Evolutionary conservation across 768 basidiomycete species (phyloP).

Genomic region (Candolleomyces aberdarensis): DNA sequence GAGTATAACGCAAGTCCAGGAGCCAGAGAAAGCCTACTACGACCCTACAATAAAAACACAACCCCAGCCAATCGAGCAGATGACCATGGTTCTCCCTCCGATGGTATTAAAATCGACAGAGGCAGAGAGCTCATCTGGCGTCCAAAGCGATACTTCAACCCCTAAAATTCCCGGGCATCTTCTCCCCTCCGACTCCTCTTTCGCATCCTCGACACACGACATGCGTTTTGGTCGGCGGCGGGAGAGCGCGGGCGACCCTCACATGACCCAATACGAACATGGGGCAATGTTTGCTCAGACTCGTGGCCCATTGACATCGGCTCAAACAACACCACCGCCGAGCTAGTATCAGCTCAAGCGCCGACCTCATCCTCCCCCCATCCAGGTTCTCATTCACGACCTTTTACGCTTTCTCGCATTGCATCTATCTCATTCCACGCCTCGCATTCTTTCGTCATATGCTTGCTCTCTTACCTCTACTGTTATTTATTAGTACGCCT

Average conservation of each 20-base stretch:
- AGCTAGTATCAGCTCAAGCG: neutral
- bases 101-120: neutral
- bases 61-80: neutral
- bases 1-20: conserved; percentile 1
- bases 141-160: neutral
- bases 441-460: neutral
- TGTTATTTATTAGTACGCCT: neutral
- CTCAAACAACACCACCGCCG: neutral
- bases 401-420: neutral
- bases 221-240: neutral
- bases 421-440: neutral
- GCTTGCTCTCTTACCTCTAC: neutral
- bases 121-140: neutral
- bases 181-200: neutral
- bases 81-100: neutral
- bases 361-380: neutral
- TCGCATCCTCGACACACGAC: neutral
- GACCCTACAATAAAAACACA: neutral
- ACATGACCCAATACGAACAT: neutral
- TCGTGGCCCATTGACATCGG: neutral
- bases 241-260: neutral
- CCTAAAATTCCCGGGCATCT: neutral
- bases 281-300: neutral
- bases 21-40: conserved; percentile 1
- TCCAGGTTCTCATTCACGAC: neutral